Evolutionary conservation across 2,329 filamentous ascomycete genomes (phyloP).

Genomic region (Neurospora crassa): DNA sequence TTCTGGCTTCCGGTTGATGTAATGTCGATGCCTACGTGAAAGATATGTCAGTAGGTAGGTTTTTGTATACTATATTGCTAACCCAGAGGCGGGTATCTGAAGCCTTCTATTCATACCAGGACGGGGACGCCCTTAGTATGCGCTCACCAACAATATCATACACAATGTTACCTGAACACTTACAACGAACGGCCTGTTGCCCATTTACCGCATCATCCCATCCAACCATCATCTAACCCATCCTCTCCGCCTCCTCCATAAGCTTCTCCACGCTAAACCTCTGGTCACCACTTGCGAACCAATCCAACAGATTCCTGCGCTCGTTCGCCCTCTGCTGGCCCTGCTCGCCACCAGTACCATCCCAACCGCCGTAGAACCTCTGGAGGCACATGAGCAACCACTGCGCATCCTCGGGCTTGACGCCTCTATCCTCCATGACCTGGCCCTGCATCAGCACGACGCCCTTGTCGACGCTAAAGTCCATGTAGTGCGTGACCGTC

Average conservation of each 20-base stretch:
- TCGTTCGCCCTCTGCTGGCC: conserved; percentile 48
- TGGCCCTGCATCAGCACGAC: conserved; percentile 80
- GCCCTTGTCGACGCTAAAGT: conserved; percentile 63
- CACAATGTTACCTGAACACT: background rate
- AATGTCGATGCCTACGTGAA: background rate
- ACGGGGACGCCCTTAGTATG: background rate
- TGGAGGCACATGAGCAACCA: conserved; percentile 91
- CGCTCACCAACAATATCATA: background rate
- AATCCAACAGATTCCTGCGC: conserved; percentile 64
- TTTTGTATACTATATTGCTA: background rate
- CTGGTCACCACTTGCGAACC: conserved; percentile 71
- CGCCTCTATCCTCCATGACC: conserved; percentile 66
- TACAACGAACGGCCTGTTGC: background rate
- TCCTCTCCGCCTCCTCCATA: conserved; percentile 80
- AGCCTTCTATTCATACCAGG: background rate
- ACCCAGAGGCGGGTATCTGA: background rate
- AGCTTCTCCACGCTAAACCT: conserved; percentile 77
- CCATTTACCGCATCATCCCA: background rate
- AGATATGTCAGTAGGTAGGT: background rate
- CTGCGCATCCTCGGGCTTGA: conserved; percentile 71
- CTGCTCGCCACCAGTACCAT: conserved; percentile 29
- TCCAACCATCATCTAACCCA: conserved; percentile 35
- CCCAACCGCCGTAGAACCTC: conserved; percentile 74
- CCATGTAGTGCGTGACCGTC: conserved; percentile 82
- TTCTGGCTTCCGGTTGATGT: background rate